These are phyloP conservation scores for Lolium rigidum DNA, from an alignment of 176 grass and related monocot genomes.

Conservation along the genomic window DNA sequence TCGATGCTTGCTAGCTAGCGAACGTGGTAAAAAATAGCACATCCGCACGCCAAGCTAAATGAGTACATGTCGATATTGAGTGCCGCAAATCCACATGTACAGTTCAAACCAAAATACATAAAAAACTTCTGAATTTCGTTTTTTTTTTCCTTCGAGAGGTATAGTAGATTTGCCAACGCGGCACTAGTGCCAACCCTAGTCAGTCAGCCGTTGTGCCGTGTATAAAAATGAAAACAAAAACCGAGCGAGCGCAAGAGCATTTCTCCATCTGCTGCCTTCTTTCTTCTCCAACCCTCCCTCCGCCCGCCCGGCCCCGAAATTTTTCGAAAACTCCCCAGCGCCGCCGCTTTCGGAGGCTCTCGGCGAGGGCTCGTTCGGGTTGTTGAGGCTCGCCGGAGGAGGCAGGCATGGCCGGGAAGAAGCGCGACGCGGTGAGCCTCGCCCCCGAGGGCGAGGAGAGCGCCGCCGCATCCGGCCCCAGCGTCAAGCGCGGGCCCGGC, in stretches of 20 bases:
- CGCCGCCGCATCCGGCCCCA: background rate
- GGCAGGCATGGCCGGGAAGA: slow-evolving; percentile 45
- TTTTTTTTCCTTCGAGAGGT: too few species aligned
- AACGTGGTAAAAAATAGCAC: too few species aligned
- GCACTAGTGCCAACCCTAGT: background rate
- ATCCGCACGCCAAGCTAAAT: too few species aligned
- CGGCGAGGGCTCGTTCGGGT: slow-evolving; percentile 27
- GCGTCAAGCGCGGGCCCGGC: background rate
- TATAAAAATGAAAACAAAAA: too few species aligned
- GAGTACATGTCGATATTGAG: too few species aligned
- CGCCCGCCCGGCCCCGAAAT: background rate
- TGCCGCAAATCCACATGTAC: too few species aligned
- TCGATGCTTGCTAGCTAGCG: too few species aligned
- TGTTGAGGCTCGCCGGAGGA: slow-evolving; percentile 3
- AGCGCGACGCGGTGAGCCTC: slow-evolving; percentile 14
- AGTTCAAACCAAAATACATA: too few species aligned
- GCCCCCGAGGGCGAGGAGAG: background rate
- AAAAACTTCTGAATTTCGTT: too few species aligned
- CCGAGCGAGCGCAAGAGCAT: background rate
- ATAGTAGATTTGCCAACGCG: too few species aligned
- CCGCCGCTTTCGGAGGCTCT: background rate
- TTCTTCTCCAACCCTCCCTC: background rate
- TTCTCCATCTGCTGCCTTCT: background rate
- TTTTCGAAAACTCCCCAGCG: slow-evolving; percentile 36
- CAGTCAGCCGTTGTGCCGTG: background rate